A percentile compares a stretch with the other conserved stretches of the same genome.
Evolutionary conservation across 352 stramenopile genomes (phyloP).

Genomic region (Phytophthora nicotianae): DNA sequence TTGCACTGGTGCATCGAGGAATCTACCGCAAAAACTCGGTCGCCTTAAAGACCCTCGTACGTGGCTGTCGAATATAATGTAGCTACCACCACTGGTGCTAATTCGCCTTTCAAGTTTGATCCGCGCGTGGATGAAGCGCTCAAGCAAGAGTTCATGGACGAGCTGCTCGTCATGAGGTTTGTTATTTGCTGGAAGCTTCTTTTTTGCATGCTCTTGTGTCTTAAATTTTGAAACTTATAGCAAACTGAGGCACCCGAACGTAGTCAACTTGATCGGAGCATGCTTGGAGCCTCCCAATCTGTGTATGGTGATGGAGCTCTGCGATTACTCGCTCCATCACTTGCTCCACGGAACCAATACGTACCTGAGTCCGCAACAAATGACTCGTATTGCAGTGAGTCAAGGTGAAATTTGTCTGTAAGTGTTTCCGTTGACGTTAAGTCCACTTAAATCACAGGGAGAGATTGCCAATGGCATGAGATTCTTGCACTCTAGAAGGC

Average conservation of each 20-base stretch:
- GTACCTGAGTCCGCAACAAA: conserved; percentile 60
- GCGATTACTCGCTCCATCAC: conserved; percentile 68
- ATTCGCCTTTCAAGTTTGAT: conserved; percentile 66
- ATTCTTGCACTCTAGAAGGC: conserved; percentile 84
- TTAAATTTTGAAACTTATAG: conserved; percentile 16
- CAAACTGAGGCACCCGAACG: conserved; percentile 74
- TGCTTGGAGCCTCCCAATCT: conserved; percentile 78
- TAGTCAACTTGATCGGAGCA: conserved; percentile 78
- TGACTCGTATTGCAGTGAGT: conserved; percentile 55
- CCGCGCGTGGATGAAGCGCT: conserved; percentile 80
- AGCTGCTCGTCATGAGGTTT: conserved; percentile 91
- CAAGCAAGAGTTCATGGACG: conserved; percentile 93
- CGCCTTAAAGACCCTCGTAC: conserved; percentile 90
- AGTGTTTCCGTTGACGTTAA: too few species aligned
- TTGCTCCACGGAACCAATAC: conserved; percentile 59
- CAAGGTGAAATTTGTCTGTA: neutral
- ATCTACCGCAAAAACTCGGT: conserved; percentile 74
- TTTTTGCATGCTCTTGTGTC: neutral
- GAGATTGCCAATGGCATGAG: conserved; percentile 86
- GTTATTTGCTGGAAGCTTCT: neutral
- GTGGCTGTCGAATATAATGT: conserved; percentile 17
- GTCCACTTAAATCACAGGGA: too few species aligned
- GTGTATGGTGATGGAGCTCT: conserved; percentile 86
- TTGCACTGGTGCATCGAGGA: conserved; percentile 89
- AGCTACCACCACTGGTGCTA: neutral